Evolutionary conservation across 257 asterid genomes (phyloP).

Genomic region (Craterostigma plantagineum): DNA sequence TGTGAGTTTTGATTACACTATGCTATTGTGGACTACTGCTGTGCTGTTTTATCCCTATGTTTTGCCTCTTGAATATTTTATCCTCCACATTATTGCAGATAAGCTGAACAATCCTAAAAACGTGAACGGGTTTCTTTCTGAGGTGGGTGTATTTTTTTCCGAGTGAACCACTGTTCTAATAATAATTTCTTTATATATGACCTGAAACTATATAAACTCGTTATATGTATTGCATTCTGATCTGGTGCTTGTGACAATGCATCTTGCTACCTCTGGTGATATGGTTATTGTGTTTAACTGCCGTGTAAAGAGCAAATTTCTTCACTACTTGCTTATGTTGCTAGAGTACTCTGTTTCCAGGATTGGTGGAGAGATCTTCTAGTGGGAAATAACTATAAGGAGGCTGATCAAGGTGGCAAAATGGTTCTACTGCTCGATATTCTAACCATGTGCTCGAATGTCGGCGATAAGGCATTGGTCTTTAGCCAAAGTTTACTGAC

Average conservation of each 20-base stretch:
- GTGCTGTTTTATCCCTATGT: too few species aligned
- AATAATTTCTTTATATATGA: background rate
- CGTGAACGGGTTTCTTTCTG: slow-evolving; percentile 47
- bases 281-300: background rate
- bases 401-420: slow-evolving; percentile 73
- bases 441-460: slow-evolving; percentile 58
- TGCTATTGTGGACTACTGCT: too few species aligned
- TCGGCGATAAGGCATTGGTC: slow-evolving; percentile 87
- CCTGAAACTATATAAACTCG: too few species aligned
- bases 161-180: background rate
- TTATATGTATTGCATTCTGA: background rate
- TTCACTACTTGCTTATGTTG: too few species aligned
- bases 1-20: too few species aligned
- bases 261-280: background rate
- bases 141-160: slow-evolving; percentile 29
- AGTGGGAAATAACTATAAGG: slow-evolving; percentile 41
- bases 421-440: slow-evolving; percentile 89
- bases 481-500: slow-evolving; percentile 88
- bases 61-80: too few species aligned
- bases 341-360: too few species aligned
- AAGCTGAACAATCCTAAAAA: slow-evolving; percentile 42
- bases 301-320: too few species aligned
- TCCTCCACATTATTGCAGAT: too few species aligned
- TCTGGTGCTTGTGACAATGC: background rate
- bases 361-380: slow-evolving; percentile 96